Conservation (phyloP, 495 filamentous ascomycete genomes). For the Articulospora tetracladia region DNA sequence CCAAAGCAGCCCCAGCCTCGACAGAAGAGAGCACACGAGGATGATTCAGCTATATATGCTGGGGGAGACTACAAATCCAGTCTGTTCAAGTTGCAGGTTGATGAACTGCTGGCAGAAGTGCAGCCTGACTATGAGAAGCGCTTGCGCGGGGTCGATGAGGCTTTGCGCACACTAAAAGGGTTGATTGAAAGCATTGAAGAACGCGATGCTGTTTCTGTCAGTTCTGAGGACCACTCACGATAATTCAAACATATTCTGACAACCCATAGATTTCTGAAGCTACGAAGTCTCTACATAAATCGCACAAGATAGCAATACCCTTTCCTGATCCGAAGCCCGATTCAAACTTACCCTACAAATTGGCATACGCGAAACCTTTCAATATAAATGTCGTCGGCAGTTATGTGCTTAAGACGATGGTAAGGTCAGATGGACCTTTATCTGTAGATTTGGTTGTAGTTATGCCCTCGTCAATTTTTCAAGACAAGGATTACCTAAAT, state of each 20-base stretch:
- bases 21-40: slow-evolving; percentile 8
- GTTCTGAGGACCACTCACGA: not conserved
- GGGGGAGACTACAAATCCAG: slow-evolving; percentile 54
- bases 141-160: slow-evolving; percentile 59
- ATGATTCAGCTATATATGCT: slow-evolving; percentile 20
- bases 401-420: slow-evolving; percentile 72
- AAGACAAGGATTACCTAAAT: slow-evolving; percentile 93
- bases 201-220: slow-evolving; percentile 52
- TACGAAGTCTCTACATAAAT: slow-evolving; percentile 60
- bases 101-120: slow-evolving; percentile 72
- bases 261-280: slow-evolving; percentile 56
- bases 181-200: slow-evolving; percentile 66
- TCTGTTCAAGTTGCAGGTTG: slow-evolving; percentile 82
- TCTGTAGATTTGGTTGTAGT: slow-evolving; percentile 78
- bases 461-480: slow-evolving; percentile 76
- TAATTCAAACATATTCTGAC: slow-evolving; percentile 12
- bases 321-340: slow-evolving; percentile 75
- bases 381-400: slow-evolving; percentile 87
- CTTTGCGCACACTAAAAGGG: slow-evolving; percentile 66
- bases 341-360: slow-evolving; percentile 71
- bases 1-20: not conserved
- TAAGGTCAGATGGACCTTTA: slow-evolving; percentile 51
- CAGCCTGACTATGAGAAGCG: slow-evolving; percentile 64
- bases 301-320: slow-evolving; percentile 64
- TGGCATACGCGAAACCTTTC: slow-evolving; percentile 70